Evolutionary conservation across 306 rosid genomes (phyloP).

Genomic region (Luffa aegyptiaca): DNA sequence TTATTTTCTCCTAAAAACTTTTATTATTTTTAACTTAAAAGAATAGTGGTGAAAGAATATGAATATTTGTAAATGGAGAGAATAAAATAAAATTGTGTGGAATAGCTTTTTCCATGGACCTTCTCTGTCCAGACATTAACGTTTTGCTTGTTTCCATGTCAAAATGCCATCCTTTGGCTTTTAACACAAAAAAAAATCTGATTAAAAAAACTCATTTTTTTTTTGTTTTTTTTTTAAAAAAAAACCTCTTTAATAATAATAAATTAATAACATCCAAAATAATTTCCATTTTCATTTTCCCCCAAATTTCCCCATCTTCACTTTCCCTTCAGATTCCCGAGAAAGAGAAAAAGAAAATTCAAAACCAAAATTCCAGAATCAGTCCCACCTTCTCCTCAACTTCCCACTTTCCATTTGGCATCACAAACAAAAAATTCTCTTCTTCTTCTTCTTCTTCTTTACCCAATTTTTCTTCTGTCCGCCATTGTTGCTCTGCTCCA

Average conservation of each 20-base stretch:
- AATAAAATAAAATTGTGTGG: neutral
- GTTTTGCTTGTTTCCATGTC: neutral
- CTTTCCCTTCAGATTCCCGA: conserved; percentile 6
- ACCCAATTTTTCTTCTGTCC: neutral
- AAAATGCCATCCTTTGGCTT: neutral
- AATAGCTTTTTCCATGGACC: neutral
- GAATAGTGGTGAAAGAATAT: neutral
- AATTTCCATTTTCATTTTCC: neutral
- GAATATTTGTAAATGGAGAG: neutral
- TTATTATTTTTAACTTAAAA: too few relatives aligned
- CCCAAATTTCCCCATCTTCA: too few relatives aligned
- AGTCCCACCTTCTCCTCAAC: neutral
- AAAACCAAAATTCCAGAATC: neutral
- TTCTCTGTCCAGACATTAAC: neutral
- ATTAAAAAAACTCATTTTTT: too few relatives aligned
- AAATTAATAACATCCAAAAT: neutral
- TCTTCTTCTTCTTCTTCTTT: neutral
- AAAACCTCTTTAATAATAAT: too few relatives aligned
- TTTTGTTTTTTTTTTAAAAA: too few relatives aligned
- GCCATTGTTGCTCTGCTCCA: neutral
- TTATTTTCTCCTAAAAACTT: too few relatives aligned
- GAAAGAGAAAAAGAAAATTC: neutral
- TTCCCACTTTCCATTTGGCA: neutral
- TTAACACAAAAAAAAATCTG: neutral
- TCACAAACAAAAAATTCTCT: neutral